phyloP scores from a whole-genome alignment of 129 eudicot species.

The Sambucus nigra region DNA sequence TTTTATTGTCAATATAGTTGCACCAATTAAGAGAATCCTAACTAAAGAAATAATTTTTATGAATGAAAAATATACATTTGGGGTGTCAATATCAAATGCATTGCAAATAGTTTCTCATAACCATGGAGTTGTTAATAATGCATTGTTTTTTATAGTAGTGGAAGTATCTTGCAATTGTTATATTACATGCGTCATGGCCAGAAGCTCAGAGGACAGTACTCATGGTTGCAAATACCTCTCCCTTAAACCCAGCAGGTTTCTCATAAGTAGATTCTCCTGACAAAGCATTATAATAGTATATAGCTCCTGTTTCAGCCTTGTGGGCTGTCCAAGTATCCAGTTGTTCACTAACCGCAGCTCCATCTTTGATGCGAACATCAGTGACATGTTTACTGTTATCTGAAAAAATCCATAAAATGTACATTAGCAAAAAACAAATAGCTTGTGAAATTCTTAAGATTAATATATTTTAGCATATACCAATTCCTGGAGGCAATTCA shows the following conservation, averaged over 20 bases:
- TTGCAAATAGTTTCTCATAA: too few species aligned
- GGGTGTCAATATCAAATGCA: not conserved
- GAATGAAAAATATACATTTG: not conserved
- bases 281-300: conserved; percentile 85
- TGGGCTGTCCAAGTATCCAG: conserved; percentile 88
- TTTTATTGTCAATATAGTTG: not conserved
- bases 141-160: too few species aligned
- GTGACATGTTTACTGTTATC: conserved; percentile 37
- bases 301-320: conserved; percentile 70
- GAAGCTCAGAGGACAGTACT: not conserved
- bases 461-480: conserved; percentile 27
- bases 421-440: not conserved
- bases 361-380: conserved; percentile 28
- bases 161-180: not conserved
- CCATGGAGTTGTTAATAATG: too few species aligned
- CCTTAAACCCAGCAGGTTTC: conserved; percentile 72
- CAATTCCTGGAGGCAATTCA: conserved; percentile 75
- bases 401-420: conserved; percentile 20
- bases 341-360: conserved; percentile 37
- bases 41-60: not conserved
- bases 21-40: not conserved
- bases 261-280: conserved; percentile 93
- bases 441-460: conserved; percentile 3
- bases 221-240: conserved; percentile 49
- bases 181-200: too few species aligned